Percentiles rank a stretch among this genome's conserved stretches.
phyloP scores from a whole-genome alignment of 2,329 filamentous ascomycete species.

The Aureobasidium sp. region DNA sequence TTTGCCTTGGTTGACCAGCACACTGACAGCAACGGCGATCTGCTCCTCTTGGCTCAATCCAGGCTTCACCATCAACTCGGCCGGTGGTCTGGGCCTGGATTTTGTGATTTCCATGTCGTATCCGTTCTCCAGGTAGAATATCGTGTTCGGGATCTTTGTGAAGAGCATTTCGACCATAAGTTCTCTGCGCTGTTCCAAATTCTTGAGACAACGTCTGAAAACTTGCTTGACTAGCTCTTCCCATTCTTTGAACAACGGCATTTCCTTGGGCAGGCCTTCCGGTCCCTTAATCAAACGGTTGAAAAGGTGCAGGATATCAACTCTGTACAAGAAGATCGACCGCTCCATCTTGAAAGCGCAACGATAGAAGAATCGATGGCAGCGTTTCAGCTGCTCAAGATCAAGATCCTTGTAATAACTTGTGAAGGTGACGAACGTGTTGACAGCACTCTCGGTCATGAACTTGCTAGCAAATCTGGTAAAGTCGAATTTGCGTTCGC shows the following conservation, averaged over 20 bases:
- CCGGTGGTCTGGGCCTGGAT: constrained; percentile 58
- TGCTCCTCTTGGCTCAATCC: constrained; percentile 56
- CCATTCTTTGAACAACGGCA: constrained; percentile 71
- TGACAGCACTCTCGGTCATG: constrained; percentile 71
- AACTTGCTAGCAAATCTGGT: constrained; percentile 73
- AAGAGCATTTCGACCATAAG: constrained; percentile 82
- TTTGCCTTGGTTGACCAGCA: constrained; percentile 72
- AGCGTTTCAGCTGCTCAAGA: constrained; percentile 74
- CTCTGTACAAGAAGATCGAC: constrained; percentile 76
- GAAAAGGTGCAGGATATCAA: constrained; percentile 83
- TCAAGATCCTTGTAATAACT: constrained; percentile 74
- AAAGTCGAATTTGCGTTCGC: constrained; percentile 93
- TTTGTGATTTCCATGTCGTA: constrained; percentile 69
- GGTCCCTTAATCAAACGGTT: constrained; percentile 89
- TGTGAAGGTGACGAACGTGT: constrained; percentile 78
- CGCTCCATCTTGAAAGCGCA: constrained; percentile 93
- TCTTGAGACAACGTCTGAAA: constrained; percentile 71
- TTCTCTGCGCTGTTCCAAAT: constrained; percentile 76
- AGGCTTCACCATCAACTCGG: constrained; percentile 74
- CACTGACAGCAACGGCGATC: constrained; percentile 70
- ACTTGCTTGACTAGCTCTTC: constrained; percentile 81
- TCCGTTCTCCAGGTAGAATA: constrained; percentile 84
- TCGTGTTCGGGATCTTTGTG: constrained; percentile 76
- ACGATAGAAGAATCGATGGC: constrained; percentile 89
- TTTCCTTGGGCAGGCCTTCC: constrained; percentile 61